Evolutionary conservation across 768 basidiomycete genomes (phyloP), one percentile per base, ranked within the genome.

Genomic region (Pleurotus ostreatus): DNA sequence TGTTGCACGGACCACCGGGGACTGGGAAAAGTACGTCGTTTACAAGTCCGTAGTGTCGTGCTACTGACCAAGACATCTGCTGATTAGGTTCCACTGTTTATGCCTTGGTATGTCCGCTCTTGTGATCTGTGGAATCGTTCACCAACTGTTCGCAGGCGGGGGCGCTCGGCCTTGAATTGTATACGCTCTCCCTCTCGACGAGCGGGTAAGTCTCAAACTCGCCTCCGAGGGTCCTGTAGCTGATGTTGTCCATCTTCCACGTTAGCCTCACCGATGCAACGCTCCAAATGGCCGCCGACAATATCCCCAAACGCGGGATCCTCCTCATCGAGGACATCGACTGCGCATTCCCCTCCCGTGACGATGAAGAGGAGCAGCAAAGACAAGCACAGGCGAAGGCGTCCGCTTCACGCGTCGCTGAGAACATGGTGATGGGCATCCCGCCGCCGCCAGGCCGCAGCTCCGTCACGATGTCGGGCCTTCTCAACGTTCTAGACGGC

Each of bases 141-240:
- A n/a, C 2, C 13, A 2, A 30, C 4, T 5, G 52, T 57, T 30
- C 54, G 6, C 40, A 75, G 74, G 78, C 78, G 4, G 78, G 79
- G 6, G 89, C 90, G 65, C 74, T 95, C 8, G 82, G 84, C 3
- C 77, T 96, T n/a, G 91, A 94, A 68, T 92, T 96, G 54, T 94
- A 91, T 62, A 71, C 79, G 1, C 62, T 85, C 15, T 81, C 81
- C 0, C 68, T 84, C 0, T 73, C 80, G 0, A 74, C 80, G 11
- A 65, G 68, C 48, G n/a, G 37, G 48, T 49, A 6, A 48, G 74
- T 74, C 79, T 82, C 62, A 8, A 9, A 11, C 30, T 7, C 6
- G 30, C 2, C 7, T 30, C 9, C 26, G 30, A 11, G 6, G 6
- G 5, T 30, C 6, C 30, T 30, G 2, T 30, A 6, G 8, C 30